Evolutionary conservation across 2,329 filamentous ascomycete species (phyloP), one percentile per base, ranked within the genome.

Genomic region (Trichoderma sp.): DNA sequence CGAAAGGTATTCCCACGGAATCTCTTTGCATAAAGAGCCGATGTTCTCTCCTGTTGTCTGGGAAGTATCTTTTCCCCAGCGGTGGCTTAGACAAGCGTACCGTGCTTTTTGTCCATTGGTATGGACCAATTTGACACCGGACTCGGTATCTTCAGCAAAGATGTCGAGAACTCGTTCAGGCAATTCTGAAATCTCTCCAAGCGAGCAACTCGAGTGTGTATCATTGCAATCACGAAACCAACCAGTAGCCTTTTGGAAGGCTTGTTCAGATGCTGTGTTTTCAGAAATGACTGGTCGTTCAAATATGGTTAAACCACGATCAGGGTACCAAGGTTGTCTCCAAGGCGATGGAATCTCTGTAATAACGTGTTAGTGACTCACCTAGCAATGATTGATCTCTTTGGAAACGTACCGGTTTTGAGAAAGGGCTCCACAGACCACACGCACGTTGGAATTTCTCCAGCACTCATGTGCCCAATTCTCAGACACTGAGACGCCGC

Each of bases 1-100:
- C 3, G 70, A 68, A 27, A 71, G 70, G 7, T 67, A 58, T 4
- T 67, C 61, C 70, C 70, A 71, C 3, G 67, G 55, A 1, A 71
- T 37, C 35, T 70, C 68, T 14, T 31, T 53, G 14, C n/a, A 58
- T 16, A 66, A 35, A 4, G 60, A 53, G 13, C 21, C 19, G 1
- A 67, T 27, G 8, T 52, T 69, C 6, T 55, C 16, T 24, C 13
- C 53, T n/a, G 43, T 59, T 14, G 53, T 56, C 6, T 29, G 43
- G 5, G 68, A 56, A 0, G 62, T 67, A n/a, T 60, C 62, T 16
- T 27, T 55, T 3, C 67, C 67, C 68, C 68, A 69, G 2, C 68
- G 55, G 47, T 69, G 62, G 19, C 68, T 69, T 27, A 69, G 49
- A 4, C 61, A 65, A n/a, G 62, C 62, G n/a, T 69, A 69, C 33